A percentile compares a stretch with the other conserved stretches of the same genome.
Evolutionary conservation across 176 grass and related monocot species (phyloP).

Genomic region (Raddia guianensis): DNA sequence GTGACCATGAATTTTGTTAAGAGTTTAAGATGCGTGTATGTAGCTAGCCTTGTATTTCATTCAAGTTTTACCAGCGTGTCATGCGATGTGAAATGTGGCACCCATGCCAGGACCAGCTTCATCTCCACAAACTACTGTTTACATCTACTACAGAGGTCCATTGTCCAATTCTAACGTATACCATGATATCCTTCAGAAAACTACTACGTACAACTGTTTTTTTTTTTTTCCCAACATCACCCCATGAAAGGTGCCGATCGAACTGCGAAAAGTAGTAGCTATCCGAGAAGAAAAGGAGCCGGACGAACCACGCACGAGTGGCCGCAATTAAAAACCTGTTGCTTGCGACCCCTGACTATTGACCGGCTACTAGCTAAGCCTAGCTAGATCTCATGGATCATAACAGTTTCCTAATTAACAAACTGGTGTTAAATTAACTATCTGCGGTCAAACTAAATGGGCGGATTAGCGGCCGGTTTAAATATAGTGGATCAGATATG

Average conservation of each 20-base stretch:
- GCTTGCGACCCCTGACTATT: constrained; percentile 54
- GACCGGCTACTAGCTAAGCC: background rate
- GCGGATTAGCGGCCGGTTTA: constrained; percentile 32
- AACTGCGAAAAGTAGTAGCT: background rate
- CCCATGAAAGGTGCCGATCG: constrained; percentile 28
- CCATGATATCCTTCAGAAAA: background rate
- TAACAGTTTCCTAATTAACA: background rate
- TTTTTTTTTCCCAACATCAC: constrained; percentile 11
- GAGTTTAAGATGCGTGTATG: too few relatives aligned
- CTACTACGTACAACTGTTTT: too few relatives aligned
- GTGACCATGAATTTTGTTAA: too few relatives aligned
- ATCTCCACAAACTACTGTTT: too few relatives aligned
- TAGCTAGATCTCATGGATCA: constrained; percentile 2
- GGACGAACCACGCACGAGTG: constrained; percentile 18
- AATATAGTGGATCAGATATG: constrained; percentile 27
- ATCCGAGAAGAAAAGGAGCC: background rate
- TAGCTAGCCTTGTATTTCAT: too few relatives aligned
- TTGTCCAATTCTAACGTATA: background rate
- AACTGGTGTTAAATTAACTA: background rate
- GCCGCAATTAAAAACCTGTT: constrained; percentile 25
- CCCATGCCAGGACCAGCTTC: too few relatives aligned
- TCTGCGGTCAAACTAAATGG: constrained; percentile 43
- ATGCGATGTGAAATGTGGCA: too few relatives aligned
- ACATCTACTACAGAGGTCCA: too few relatives aligned
- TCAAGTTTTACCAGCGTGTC: too few relatives aligned